Evolutionary conservation across 208 protist genomes (phyloP).

Genomic region (Borovskyia barvae): DNA sequence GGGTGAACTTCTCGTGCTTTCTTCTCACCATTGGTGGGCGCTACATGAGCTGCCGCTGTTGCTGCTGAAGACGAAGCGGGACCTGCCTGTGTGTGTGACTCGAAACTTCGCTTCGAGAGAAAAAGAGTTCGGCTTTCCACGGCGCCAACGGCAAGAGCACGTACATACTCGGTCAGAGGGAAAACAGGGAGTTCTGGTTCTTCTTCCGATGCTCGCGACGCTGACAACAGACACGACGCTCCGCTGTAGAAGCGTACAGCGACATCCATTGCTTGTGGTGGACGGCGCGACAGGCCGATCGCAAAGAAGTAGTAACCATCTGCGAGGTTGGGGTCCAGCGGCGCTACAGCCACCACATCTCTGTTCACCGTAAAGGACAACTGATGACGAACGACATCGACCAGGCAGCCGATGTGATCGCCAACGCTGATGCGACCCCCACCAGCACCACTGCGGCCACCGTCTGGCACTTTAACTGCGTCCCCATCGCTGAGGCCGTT

Average conservation of each 20-base stretch:
- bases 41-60: too few relatives aligned
- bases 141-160: slow-evolving; percentile 6
- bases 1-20: too few relatives aligned
- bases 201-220: not conserved
- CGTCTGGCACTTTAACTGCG: slow-evolving; percentile 31
- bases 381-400: slow-evolving; percentile 57
- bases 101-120: too few relatives aligned
- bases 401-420: slow-evolving; percentile 66
- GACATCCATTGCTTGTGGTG: slow-evolving; percentile 21
- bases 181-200: slow-evolving; percentile 1
- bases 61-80: too few relatives aligned
- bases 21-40: too few relatives aligned
- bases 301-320: slow-evolving; percentile 51
- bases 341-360: slow-evolving; percentile 16
- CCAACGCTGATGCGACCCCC: slow-evolving; percentile 35
- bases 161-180: slow-evolving; percentile 12
- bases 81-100: too few relatives aligned
- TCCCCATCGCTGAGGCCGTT: slow-evolving; percentile 47
- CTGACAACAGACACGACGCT: not conserved
- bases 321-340: slow-evolving; percentile 16
- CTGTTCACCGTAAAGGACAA: slow-evolving; percentile 75
- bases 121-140: slow-evolving; percentile 5
- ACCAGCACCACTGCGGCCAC: slow-evolving; percentile 1
- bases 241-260: slow-evolving; percentile 52
- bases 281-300: slow-evolving; percentile 52